Base-by-base conservation (phyloP, 108 stramenopile genomes). In the Discostella stelligeroides region DNA sequence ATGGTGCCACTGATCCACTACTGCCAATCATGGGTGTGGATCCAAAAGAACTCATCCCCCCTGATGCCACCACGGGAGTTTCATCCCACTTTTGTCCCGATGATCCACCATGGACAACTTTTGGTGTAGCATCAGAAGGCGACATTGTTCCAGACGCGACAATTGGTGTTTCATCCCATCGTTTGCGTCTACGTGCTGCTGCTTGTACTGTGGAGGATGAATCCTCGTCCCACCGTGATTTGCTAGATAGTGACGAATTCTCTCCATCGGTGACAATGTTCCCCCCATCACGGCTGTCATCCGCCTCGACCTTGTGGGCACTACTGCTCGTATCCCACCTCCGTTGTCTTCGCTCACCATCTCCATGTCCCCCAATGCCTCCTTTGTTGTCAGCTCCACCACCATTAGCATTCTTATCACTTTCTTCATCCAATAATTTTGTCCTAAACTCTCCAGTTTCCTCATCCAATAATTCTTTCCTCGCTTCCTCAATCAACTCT, bases 121-220 rank as follows among this genome's bases (percentile, higher is more conserved):
- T 38, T 27, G 90, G 87, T 29, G 90, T 88, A n/a, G 82, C 85
- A 55, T 79, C 87, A 23, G 84, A 82, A 23, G 87, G 79, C 2
- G 80, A 74, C 30, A 66, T 43, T 12, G 23, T 65, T 17, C 29
- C 61, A 21, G 83, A 64, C n/a, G 59, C 57, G 43, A 67, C 78
- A 25, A 60, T 39, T 38, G 95, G 95, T 21, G 95, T 96, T 78
- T 92, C 95, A 65, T 95, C 95, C 97, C 97, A 96, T 49, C 95
- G 85, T 47, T 94, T 96, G 21, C 91, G 78, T 37, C 92, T 75
- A 29, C 86, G 65, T 56, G 81, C 72, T 17, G 75, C 40, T 41
- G 68, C 43, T n/a, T 18, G 50, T 60, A 23, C 24, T 21, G 73
- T 25, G 27, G 72, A 25, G 56, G 63, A 43, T 21, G 40, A 47